phyloP scores from a whole-genome alignment of 1,284 basidiomycete species.

The Ustilago nuda region DNA sequence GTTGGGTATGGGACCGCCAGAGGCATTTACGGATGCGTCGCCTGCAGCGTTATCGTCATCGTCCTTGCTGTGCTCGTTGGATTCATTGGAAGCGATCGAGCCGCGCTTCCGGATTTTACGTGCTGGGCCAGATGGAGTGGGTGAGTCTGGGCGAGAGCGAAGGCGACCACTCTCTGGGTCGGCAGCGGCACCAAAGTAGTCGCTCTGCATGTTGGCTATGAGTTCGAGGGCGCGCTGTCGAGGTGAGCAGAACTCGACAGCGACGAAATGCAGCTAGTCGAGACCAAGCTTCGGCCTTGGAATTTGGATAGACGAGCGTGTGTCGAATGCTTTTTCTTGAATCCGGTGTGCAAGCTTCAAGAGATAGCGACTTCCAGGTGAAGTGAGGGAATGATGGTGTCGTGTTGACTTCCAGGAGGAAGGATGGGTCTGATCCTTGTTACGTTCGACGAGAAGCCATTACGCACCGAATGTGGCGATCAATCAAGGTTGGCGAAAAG shows the following conservation, averaged over 20 bases:
- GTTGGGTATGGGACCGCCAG: constrained; percentile 37
- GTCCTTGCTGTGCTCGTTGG: constrained; percentile 30
- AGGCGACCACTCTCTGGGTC: constrained; percentile 36
- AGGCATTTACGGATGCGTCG: constrained; percentile 23
- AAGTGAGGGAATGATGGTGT: not conserved
- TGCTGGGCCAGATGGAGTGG: constrained; percentile 29
- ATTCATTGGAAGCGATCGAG: constrained; percentile 34
- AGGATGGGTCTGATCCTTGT: too few relatives aligned
- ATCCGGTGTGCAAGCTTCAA: not conserved
- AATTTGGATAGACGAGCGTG: too few relatives aligned
- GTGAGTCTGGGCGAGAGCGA: constrained; percentile 39
- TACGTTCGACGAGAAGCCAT: not conserved
- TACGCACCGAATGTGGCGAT: not conserved
- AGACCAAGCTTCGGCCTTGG: not conserved
- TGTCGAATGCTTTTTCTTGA: not conserved
- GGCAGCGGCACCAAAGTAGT: constrained; percentile 48
- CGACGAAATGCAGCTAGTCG: not conserved
- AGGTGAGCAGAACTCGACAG: not conserved
- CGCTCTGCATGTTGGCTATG: constrained; percentile 31
- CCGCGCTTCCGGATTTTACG: constrained; percentile 46
- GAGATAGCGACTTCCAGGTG: not conserved
- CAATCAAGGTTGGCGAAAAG: not conserved
- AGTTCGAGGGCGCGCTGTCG: not conserved
- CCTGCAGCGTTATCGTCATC: constrained; percentile 18
- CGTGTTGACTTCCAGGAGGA: not conserved